Base-by-base conservation (phyloP, 768 basidiomycete genomes). In the Serendipita vermifera region DNA sequence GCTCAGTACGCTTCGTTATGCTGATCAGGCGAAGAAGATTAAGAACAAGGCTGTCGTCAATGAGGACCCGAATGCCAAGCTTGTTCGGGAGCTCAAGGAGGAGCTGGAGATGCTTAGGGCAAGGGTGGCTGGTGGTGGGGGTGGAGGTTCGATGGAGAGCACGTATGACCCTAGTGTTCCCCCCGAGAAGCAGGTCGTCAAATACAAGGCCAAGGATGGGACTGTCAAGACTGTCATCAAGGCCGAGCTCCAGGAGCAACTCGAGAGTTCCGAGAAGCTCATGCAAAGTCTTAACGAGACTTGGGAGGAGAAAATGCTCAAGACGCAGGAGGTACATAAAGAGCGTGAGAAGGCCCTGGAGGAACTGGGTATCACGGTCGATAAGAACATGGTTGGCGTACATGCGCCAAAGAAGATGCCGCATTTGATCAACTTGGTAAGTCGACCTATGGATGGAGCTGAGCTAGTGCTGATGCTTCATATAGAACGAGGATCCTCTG, bases 31-130 rank as follows among this genome's bases (percentile, higher is more conserved):
- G 32, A 99, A 99, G 84, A 94, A 94, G 83, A 99, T 99, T 72
- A 97, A 93, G 82, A 99, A 97, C 71, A 94, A 97, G 74, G 94
- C 96, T 14, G 82, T 98, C 58, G 88, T 99, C 61, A 99, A 99
- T 71, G 96, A 99, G 73, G 96, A 99, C 77, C 96, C 96, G 31
- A 99, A 97, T 64, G 94, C 94, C 66, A 97, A 91, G 74, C 85
- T 99, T 57, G 93, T 99, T 57, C 85, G 93, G 46, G 94, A 98
- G 70, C 85, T 99, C 68, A 99, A 98, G 71, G 96, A 98, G 73
- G 96, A 99, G 71, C 75, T 99, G 39, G 89, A 94, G 67, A 75
- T 87, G 72, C 83, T 97, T 41, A 79, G 91, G 75, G 85, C 84
- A 55, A 84, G 91, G 54, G 88, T 93, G 54, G 70, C 86, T 14